These are phyloP conservation scores for Helicostylum pulchrum DNA, from an alignment of 192 early-diverging fungal species.

Conservation along the genomic window DNA sequence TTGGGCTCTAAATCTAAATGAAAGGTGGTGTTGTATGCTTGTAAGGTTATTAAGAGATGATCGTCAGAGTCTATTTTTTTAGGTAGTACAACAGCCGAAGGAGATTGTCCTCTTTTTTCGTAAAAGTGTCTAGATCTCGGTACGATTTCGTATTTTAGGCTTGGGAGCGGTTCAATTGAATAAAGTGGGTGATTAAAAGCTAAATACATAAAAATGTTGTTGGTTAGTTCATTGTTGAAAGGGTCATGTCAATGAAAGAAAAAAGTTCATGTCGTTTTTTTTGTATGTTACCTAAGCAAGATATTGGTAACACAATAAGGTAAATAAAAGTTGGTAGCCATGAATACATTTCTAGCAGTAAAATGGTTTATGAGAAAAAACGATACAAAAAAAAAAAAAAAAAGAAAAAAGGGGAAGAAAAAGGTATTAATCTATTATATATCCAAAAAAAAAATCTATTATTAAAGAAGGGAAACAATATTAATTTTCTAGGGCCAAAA, in stretches of 20 bases:
- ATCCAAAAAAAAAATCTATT: no score
- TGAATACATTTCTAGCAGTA: not conserved
- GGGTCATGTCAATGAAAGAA: not conserved
- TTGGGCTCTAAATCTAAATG: slow-evolving; percentile 65
- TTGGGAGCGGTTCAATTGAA: slow-evolving; percentile 12
- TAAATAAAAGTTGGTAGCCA: not conserved
- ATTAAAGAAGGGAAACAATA: no score
- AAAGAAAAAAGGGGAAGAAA: no score
- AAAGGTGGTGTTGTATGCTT: slow-evolving; percentile 65
- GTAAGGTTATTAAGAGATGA: slow-evolving; percentile 52
- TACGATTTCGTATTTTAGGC: slow-evolving; percentile 15
- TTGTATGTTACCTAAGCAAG: not conserved
- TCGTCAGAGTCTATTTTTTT: slow-evolving; percentile 39
- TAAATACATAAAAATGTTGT: not conserved
- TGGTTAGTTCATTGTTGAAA: not conserved
- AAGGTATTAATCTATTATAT: no score
- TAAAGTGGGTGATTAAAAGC: not conserved
- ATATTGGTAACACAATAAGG: not conserved
- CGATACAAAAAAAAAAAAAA: not conserved
- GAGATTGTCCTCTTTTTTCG: slow-evolving; percentile 9
- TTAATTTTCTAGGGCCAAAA: no score
- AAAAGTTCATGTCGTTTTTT: not conserved
- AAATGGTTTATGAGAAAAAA: not conserved
- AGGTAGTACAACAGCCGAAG: slow-evolving; percentile 11
- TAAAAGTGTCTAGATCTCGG: slow-evolving; percentile 19